These are phyloP conservation scores for Barbarea vulgaris DNA, from an alignment of 345 rosid species.

Conservation along the genomic window DNA sequence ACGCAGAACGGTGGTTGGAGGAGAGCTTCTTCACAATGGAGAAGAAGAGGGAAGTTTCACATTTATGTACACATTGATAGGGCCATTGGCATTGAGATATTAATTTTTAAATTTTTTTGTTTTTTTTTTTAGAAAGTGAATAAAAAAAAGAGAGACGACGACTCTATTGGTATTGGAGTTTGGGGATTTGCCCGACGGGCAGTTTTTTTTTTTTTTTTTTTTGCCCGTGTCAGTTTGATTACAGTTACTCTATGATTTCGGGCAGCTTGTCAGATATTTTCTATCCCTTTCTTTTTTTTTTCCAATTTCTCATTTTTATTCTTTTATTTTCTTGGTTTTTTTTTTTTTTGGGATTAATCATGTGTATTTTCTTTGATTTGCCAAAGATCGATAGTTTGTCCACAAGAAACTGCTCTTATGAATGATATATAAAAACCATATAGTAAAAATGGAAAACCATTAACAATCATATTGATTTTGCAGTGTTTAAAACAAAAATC, in stretches of 20 bases:
- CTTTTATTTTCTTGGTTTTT: background rate
- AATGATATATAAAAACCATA: too few relatives aligned
- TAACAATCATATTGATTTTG: background rate
- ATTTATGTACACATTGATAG: constrained; percentile 47
- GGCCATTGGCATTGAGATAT: constrained; percentile 21
- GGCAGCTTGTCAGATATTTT: constrained; percentile 47
- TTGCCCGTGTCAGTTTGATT: constrained; percentile 38
- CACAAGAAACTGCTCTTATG: background rate
- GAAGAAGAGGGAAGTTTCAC: constrained; percentile 43
- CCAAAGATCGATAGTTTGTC: background rate
- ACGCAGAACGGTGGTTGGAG: constrained; percentile 42
- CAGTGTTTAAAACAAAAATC: background rate
- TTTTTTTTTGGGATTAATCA: background rate
- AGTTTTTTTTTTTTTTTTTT: background rate
- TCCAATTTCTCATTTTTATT: background rate
- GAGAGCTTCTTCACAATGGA: constrained; percentile 19
- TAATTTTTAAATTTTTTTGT: constrained; percentile 3
- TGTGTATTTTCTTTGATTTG: background rate
- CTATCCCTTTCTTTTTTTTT: background rate
- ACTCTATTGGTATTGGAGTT: constrained; percentile 48
- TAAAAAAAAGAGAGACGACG: constrained; percentile 23
- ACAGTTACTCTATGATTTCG: constrained; percentile 34
- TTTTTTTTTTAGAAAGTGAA: background rate
- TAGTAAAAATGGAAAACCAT: too few relatives aligned
- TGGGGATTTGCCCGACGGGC: constrained; percentile 54